These are phyloP conservation scores for Fraxinus latifolia DNA, from an alignment of 305 asterid species.

Conservation along the genomic window DNA sequence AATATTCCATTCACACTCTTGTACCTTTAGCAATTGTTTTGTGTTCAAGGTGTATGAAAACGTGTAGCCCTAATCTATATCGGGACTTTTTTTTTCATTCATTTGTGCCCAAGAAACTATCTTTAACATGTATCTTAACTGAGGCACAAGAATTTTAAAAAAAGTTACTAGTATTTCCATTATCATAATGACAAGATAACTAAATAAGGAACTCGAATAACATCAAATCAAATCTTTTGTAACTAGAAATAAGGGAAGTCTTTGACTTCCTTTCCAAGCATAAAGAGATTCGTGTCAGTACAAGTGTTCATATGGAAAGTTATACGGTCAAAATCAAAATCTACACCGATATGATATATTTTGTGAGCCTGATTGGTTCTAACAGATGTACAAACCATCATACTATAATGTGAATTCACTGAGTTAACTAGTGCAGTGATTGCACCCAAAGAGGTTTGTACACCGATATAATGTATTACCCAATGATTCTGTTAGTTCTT, in stretches of 20 bases:
- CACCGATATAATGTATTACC: not conserved
- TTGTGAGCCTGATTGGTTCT: not conserved
- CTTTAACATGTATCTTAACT: not conserved
- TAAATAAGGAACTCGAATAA: not conserved
- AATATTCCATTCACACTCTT: not conserved
- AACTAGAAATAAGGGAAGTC: not conserved
- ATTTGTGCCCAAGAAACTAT: not conserved
- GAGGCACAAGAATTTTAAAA: not conserved
- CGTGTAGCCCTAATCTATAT: not conserved
- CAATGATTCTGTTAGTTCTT: not conserved
- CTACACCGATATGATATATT: not conserved
- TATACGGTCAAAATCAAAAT: not conserved
- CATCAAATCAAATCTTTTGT: not conserved
- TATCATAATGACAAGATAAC: not conserved
- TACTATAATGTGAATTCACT: not conserved
- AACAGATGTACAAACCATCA: not conserved
- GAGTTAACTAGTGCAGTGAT: not conserved
- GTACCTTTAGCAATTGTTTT: not conserved
- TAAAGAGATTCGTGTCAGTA: not conserved
- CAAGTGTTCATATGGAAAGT: not conserved
- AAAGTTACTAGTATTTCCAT: not conserved
- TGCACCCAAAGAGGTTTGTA: too few relatives aligned
- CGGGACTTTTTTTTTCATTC: not conserved
- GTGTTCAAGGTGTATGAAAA: not conserved
- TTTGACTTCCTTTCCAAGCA: not conserved